Conservation (phyloP, 2,329 filamentous ascomycete genomes). For the Pseudopyricularia javanii region DNA sequence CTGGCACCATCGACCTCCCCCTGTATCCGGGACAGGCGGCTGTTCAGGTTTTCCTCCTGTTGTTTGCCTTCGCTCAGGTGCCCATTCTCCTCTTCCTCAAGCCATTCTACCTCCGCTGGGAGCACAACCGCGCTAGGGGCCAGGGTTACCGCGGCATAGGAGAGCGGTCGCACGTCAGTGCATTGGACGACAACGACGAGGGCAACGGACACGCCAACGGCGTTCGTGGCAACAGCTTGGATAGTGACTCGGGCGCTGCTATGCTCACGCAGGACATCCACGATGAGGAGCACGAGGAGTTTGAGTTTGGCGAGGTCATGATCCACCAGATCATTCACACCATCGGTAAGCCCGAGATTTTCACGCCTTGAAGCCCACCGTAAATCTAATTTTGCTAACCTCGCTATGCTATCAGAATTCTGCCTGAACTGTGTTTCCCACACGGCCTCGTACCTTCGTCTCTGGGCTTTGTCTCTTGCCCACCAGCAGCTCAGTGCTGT, state of each 20-base stretch:
- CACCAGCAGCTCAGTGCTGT: conserved; percentile 96
- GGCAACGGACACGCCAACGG: conserved; percentile 38
- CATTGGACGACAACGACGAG: conserved; percentile 74
- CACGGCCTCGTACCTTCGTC: conserved; percentile 94
- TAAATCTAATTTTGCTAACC: not conserved
- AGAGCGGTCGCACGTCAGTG: conserved; percentile 77
- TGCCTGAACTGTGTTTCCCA: conserved; percentile 98
- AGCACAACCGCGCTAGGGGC: conserved; percentile 80
- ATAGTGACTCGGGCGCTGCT: conserved; percentile 63
- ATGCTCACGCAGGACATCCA: conserved; percentile 80
- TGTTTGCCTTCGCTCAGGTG: conserved; percentile 76
- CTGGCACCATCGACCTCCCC: conserved; percentile 59
- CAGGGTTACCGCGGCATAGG: conserved; percentile 89
- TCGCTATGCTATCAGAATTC: conserved; percentile 53
- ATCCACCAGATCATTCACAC: conserved; percentile 99
- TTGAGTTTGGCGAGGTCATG: conserved; percentile 95
- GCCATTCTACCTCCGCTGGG: conserved; percentile 86
- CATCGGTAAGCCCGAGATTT: conserved; percentile 54
- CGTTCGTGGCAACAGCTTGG: conserved; percentile 28
- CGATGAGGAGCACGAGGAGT: conserved; percentile 81
- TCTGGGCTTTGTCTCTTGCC: conserved; percentile 93
- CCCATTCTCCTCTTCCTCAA: conserved; percentile 88
- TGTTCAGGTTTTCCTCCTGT: conserved; percentile 67
- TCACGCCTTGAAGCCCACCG: not conserved
- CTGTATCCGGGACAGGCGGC: conserved; percentile 67